These are phyloP conservation scores for Leccinum fuscescens DNA, from an alignment of 1,284 basidiomycete species.

Conservation along the genomic window DNA sequence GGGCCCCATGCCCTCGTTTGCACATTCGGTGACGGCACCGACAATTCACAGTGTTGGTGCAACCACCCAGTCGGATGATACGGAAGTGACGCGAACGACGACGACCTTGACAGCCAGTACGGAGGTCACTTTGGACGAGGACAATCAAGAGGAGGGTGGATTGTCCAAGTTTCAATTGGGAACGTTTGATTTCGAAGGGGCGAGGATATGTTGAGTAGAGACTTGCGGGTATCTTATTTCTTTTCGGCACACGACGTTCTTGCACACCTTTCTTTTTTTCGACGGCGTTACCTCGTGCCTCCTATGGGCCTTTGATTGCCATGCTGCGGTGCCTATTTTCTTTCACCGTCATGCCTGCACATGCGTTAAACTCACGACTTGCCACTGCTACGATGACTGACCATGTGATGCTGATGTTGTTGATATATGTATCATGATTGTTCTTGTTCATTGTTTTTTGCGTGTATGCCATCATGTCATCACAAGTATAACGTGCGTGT, in stretches of 20 bases:
- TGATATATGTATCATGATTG: background rate
- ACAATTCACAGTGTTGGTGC: conserved; percentile 34
- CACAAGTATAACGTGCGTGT: too few species aligned
- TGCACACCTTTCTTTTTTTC: background rate
- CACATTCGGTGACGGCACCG: conserved; percentile 25
- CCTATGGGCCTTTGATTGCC: background rate
- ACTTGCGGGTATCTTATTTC: background rate
- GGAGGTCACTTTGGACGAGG: conserved; percentile 10
- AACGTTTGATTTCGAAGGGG: conserved; percentile 26
- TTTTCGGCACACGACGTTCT: conserved; percentile 4
- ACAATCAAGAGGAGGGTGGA: conserved; percentile 8
- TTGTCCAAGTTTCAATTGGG: conserved; percentile 16
- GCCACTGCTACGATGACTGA: background rate
- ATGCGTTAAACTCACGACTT: background rate
- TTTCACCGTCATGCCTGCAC: background rate
- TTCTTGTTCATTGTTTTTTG: background rate
- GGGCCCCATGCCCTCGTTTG: conserved; percentile 35
- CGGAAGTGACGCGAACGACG: conserved; percentile 28
- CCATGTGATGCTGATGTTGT: background rate
- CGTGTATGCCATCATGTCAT: too few species aligned
- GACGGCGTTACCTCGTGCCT: background rate
- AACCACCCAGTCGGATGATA: conserved; percentile 33
- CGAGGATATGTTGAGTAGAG: conserved; percentile 11
- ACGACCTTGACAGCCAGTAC: conserved; percentile 22
- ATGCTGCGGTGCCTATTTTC: background rate